A percentile compares a stretch with the other conserved stretches of the same genome.
Conservation (phyloP, 257 asterid genomes). For the Solanum raphanifolium region DNA sequence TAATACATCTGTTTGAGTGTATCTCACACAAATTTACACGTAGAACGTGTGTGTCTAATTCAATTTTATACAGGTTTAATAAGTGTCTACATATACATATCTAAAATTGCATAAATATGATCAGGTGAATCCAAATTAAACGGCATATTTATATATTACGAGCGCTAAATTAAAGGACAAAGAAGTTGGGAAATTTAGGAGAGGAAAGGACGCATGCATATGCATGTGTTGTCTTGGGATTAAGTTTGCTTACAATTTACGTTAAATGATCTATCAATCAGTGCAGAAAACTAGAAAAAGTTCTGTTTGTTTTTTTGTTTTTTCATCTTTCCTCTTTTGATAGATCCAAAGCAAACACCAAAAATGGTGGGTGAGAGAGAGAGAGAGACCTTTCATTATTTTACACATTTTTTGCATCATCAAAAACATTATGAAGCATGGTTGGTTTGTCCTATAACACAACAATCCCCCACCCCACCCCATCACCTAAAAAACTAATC, state of each 20-base stretch:
- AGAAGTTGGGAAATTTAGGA: background rate
- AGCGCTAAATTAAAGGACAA: background rate
- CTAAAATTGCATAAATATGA: background rate
- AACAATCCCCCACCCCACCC: background rate
- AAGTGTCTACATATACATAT: background rate
- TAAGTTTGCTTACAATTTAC: constrained; percentile 15
- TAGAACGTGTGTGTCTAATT: background rate
- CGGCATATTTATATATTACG: too few relatives aligned
- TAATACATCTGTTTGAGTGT: too few relatives aligned
- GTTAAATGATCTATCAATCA: constrained; percentile 2
- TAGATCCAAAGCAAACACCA: constrained; percentile 15
- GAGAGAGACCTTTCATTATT: background rate
- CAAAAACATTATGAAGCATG: background rate
- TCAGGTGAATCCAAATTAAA: too few relatives aligned
- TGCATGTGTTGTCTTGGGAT: constrained; percentile 9
- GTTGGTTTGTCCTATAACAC: background rate
- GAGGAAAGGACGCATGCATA: background rate
- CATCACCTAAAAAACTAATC: background rate
- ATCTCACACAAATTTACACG: background rate
- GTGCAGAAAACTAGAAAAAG: background rate
- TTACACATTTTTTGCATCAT: background rate
- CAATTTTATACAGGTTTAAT: background rate
- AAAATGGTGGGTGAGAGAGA: background rate
- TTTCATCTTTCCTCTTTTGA: background rate
- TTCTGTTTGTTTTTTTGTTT: background rate